These are phyloP conservation scores for Lichtheimia ramosa DNA, from an alignment of 371 early-diverging fungal genomes.

Conservation along the genomic window DNA sequence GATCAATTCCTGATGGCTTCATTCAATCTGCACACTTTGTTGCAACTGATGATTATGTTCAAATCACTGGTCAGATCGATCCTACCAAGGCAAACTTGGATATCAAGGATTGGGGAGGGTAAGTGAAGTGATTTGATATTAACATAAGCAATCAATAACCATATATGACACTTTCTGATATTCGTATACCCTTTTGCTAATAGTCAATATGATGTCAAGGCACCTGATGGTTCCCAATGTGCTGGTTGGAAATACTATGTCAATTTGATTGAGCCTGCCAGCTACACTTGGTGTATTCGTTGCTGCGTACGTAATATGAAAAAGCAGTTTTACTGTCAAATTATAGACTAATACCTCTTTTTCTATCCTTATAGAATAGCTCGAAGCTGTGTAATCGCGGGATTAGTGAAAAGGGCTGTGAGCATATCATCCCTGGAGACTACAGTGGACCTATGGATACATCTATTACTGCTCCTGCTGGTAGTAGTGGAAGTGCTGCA, in stretches of 20 bases:
- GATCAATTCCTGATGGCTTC: constrained; percentile 37
- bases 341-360: background rate
- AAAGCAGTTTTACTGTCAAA: background rate
- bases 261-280: constrained; percentile 52
- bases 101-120: constrained; percentile 45
- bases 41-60: constrained; percentile 44
- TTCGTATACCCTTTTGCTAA: background rate
- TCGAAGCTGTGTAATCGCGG: constrained; percentile 27
- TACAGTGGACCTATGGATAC: constrained; percentile 32
- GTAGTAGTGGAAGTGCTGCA: background rate
- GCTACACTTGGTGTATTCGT: constrained; percentile 50
- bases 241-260: constrained; percentile 52
- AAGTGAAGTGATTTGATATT: background rate
- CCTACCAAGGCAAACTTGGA: constrained; percentile 39
- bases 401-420: constrained; percentile 40
- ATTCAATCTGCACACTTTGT: constrained; percentile 49
- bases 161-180: too few species aligned
- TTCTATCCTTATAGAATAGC: background rate
- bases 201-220: constrained; percentile 44
- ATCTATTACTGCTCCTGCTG: constrained; percentile 4
- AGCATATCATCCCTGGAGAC: constrained; percentile 38
- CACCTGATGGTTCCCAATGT: constrained; percentile 48
- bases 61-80: constrained; percentile 57
- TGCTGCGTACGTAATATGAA: constrained; percentile 46
- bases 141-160: too few species aligned